Evolutionary conservation across 805 yeast genomes (phyloP).

Genomic region (Candida argentea): DNA sequence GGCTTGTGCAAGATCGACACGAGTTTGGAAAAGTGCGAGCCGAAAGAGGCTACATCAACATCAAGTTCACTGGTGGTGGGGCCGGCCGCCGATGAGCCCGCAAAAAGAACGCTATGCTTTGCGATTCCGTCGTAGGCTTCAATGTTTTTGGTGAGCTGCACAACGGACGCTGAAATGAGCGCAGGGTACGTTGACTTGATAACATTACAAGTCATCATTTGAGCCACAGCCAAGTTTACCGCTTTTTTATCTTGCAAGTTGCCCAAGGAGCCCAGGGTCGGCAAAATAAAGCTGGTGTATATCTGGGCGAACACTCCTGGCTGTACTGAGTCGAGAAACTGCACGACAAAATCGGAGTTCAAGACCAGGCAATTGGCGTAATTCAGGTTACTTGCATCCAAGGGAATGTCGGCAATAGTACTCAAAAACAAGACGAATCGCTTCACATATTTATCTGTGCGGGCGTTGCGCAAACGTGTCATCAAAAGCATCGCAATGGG

Average conservation of each 20-base stretch:
- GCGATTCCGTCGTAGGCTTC: slow-evolving; percentile 18
- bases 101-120: no score
- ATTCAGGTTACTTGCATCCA: slow-evolving; percentile 1
- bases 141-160: slow-evolving; percentile 23
- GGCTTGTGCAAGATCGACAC: slow-evolving; percentile 50
- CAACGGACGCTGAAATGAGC: slow-evolving; percentile 19
- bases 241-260: slow-evolving; percentile 48
- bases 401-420: slow-evolving; percentile 3
- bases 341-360: slow-evolving; percentile 41
- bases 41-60: slow-evolving; percentile 59
- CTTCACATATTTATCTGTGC: slow-evolving; percentile 74
- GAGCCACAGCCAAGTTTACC: slow-evolving; percentile 39
- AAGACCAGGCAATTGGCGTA: slow-evolving; percentile 7
- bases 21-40: slow-evolving; percentile 73
- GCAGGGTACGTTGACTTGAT: slow-evolving; percentile 13
- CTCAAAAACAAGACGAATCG: slow-evolving; percentile 58
- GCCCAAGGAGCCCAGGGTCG: slow-evolving; percentile 39
- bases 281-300: slow-evolving; percentile 37
- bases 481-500: slow-evolving; percentile 70
- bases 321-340: slow-evolving; percentile 68
- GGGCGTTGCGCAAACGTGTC: slow-evolving; percentile 68
- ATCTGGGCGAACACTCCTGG: slow-evolving; percentile 45
- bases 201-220: slow-evolving; percentile 23
- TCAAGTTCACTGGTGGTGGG: slow-evolving; percentile 34
- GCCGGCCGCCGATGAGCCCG: slow-evolving; percentile 9